Evolutionary conservation across 2,329 filamentous ascomycete genomes (phyloP).

Genomic region (Alternaria sp.): DNA sequence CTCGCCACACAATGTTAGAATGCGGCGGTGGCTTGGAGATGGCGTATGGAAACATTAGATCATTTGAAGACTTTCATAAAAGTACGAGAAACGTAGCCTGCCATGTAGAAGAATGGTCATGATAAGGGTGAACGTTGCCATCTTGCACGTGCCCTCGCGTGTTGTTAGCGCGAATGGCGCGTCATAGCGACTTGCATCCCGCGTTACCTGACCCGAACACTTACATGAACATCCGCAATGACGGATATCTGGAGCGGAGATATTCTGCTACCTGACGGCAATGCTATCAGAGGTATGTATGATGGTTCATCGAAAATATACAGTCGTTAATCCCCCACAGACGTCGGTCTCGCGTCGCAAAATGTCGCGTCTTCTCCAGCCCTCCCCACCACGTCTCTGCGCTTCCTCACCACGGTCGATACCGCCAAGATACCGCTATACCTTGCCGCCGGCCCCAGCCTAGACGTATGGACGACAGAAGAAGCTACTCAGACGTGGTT

Average conservation of each 20-base stretch:
- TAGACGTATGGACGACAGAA: constrained; percentile 47
- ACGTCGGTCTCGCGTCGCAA: constrained; percentile 36
- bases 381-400: constrained; percentile 26
- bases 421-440: constrained; percentile 49
- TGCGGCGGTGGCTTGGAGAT: neutral
- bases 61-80: neutral
- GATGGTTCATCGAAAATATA: too few species aligned
- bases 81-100: rapidly evolving
- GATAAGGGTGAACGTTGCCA: neutral
- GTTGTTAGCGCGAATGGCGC: constrained; percentile 17
- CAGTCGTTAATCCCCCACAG: constrained; percentile 18
- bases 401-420: constrained; percentile 51
- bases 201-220: neutral
- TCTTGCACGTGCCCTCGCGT: constrained; percentile 20
- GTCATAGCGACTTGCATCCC: constrained; percentile 11
- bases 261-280: constrained; percentile 38
- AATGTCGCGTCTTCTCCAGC: constrained; percentile 21
- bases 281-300: constrained; percentile 29
- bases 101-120: neutral
- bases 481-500: constrained; percentile 50
- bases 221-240: constrained; percentile 23
- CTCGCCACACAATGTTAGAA: neutral
- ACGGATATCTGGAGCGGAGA: constrained; percentile 44
- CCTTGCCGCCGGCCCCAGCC: constrained; percentile 45
- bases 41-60: neutral